Evolutionary conservation across 2,329 filamentous ascomycete genomes (phyloP), one percentile per base, ranked within the genome.

Genomic region (Curvularia hawaiiensis): DNA sequence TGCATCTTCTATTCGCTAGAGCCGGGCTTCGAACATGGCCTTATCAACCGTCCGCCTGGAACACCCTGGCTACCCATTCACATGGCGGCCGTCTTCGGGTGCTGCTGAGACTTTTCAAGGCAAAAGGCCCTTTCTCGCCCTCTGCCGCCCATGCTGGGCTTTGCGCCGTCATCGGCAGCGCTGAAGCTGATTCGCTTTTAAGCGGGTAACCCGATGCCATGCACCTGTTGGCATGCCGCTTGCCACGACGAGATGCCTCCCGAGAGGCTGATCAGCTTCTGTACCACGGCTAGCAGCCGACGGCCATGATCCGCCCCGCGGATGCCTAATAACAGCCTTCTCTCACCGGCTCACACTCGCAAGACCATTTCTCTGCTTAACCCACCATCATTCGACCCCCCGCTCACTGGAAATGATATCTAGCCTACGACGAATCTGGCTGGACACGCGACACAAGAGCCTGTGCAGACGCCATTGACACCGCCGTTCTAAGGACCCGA

Each of bases 171-270:
- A 56, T 56, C 61, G 60, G 60, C 63, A 53, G 44, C 56, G 47
- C 40, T 44, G 22, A 35, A 31, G 49, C 50, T 72, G 59, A 75
- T 75, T 75, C 72, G 73, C 50, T 49, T 43, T 38, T 60, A 56
- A 47, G 60, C 64, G 62, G 66, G 40, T 57, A 59, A 68, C 61
- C 64, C 66, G 65, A 69, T 66, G 64, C 69, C 67, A 65, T 69
- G 61, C 68, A 63, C 64, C 68, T 64, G 60, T 51, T 61, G 67
- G 68, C 61, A 70, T 67, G 70, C 71, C 72, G 67, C 72, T 74
- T 72, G 73, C 71, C 66, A 67, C 63, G 64, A 64, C 38, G 30
- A 59, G 55, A 41, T 41, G 44, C 38, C 47, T 63, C 57, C 67
- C 69, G 64, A 65, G 46, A 63, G 62, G 63, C 63, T 59, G 61